Evolutionary conservation across 306 rosid species (phyloP).

Genomic region (Psophocarpus tetragonolobus): DNA sequence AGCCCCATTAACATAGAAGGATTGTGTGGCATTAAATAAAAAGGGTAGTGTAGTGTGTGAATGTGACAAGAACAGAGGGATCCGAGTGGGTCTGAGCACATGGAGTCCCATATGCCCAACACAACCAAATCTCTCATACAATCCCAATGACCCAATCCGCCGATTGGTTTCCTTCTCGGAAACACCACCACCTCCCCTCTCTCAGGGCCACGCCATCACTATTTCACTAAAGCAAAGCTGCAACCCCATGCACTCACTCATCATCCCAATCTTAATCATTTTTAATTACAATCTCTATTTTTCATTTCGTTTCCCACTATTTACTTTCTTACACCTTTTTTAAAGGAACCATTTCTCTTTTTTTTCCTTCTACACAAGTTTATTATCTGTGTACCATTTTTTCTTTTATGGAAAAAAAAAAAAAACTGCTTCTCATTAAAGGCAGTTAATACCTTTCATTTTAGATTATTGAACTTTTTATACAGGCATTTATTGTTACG

Average conservation of each 20-base stretch:
- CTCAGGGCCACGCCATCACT: slow-evolving; percentile 39
- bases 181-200: slow-evolving; percentile 61
- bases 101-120: slow-evolving; percentile 96
- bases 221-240: slow-evolving; percentile 34
- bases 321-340: neutral
- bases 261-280: no score
- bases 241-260: neutral
- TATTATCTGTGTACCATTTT: neutral
- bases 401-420: neutral
- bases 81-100: slow-evolving; percentile 61
- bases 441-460: neutral
- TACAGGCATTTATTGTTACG: slow-evolving; percentile 10
- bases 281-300: no score
- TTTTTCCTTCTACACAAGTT: neutral
- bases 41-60: slow-evolving; percentile 47
- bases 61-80: slow-evolving; percentile 56
- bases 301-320: neutral
- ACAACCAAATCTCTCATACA: slow-evolving; percentile 53
- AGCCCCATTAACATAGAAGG: slow-evolving; percentile 8
- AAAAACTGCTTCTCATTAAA: neutral
- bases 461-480: neutral
- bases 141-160: slow-evolving; percentile 69
- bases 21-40: slow-evolving; percentile 24
- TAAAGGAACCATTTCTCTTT: neutral
- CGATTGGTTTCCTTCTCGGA: slow-evolving; percentile 88